phyloP scores from a whole-genome alignment of 2,329 filamentous ascomycete genomes.

The Phaeosphaeria sp. region DNA sequence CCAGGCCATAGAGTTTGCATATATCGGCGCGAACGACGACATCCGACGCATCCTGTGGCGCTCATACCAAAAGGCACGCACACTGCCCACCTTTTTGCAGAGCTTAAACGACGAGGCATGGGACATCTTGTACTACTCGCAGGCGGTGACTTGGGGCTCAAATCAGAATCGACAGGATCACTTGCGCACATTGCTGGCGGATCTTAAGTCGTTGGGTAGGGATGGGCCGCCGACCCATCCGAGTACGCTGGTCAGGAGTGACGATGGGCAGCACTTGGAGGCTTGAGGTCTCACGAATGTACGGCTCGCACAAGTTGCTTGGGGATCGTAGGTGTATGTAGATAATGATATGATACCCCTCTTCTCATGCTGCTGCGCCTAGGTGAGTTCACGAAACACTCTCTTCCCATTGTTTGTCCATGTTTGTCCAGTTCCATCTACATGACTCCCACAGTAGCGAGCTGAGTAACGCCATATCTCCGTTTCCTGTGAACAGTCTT shows the following conservation, averaged over 20 bases:
- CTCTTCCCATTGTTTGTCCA: no score
- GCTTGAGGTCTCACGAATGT: not conserved
- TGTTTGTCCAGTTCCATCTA: no score
- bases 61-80: conserved; percentile 40
- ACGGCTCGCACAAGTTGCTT: not conserved
- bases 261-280: conserved; percentile 2
- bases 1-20: conserved; percentile 43
- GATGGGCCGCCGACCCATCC: conserved; percentile 46
- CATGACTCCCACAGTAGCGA: no score
- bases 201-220: conserved; percentile 40
- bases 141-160: conserved; percentile 44
- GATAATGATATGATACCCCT: not conserved
- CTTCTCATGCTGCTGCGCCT: not conserved
- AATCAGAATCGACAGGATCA: conserved; percentile 44
- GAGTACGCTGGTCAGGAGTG: conserved; percentile 9
- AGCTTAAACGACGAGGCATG: conserved; percentile 44
- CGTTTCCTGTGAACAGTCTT: no score
- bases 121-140: conserved; percentile 49
- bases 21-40: conserved; percentile 46
- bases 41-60: conserved; percentile 46
- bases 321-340: not conserved
- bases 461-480: no score
- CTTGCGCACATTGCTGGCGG: conserved; percentile 33
- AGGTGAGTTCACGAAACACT: not conserved
- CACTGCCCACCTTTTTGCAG: conserved; percentile 41